Evolutionary conservation across 768 basidiomycete species (phyloP), one percentile per base, ranked within the genome.

Genomic region (Saitozyma sp.): DNA sequence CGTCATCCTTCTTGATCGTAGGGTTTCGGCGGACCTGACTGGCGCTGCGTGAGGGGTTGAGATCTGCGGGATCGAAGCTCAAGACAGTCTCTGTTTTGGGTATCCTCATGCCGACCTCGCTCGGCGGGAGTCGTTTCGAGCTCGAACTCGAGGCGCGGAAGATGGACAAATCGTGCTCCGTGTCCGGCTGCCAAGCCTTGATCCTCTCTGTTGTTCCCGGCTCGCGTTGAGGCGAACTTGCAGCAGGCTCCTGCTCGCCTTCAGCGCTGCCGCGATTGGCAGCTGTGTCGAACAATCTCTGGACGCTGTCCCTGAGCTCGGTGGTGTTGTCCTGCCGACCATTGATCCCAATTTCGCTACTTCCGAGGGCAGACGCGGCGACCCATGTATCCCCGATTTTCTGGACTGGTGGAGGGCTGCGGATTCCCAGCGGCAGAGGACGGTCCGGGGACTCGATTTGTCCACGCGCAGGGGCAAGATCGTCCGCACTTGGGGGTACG

Each of bases 41-140:
- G 8, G 76, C 76, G 5, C 74, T 76, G 43, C 76, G 58, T 38
- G 76, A 78, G 11, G 76, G 76, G 54, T 78, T 78, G 39, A 78
- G 61, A 61, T 78, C 76, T 48, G 68, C 69, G n/a, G 70, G 73
- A 54, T 78, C 76, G 53, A 78, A 78, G 29, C 62, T 64, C 40
- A 73, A 52, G 16, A 62, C 42, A n/a, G 70, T 70, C 16, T 73
- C 73, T 4, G 68, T 58, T 6, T 11, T 17, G 7, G 49, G n/a
- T 11, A 46, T 46, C 45, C 45, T 45, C 49, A 61, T 51, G 19
- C 42, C 52, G 17, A 54, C 39, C 38, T 60, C 59, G 7, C 50
- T 53, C 14, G 59, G 51, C 13, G 59, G 51, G 51, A 60, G 17
- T 11, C 13, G 13, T 46, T 11, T 11, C 13, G 13, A 46, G 45